phyloP scores from a whole-genome alignment of 2,329 filamentous ascomycete species.

The Phaeosphaeriaceae sp. region DNA sequence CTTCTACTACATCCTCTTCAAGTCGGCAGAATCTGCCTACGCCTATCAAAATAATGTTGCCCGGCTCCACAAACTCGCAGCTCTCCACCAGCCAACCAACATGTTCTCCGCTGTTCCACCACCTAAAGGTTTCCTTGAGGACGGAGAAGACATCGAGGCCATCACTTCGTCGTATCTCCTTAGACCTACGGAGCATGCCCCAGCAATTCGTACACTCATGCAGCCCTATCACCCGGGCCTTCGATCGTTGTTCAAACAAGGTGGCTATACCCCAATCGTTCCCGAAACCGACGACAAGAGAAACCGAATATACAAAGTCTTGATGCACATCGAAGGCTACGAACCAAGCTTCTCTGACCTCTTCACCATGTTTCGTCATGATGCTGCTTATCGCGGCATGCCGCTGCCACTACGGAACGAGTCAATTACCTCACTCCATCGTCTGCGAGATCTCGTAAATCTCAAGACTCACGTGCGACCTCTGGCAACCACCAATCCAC shows the following conservation, averaged over 20 bases:
- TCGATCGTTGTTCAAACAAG: conserved; percentile 35
- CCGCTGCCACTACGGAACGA: conserved; percentile 31
- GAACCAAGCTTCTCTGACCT: conserved; percentile 40
- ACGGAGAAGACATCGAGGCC: conserved; percentile 57
- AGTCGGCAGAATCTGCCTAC: conserved; percentile 64
- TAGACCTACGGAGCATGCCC: conserved; percentile 27
- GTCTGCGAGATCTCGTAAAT: conserved; percentile 41
- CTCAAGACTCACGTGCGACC: conserved; percentile 24
- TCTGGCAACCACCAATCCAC: conserved; percentile 27
- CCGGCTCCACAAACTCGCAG: conserved; percentile 60
- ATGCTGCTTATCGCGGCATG: conserved; percentile 46
- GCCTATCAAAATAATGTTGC: conserved; percentile 66
- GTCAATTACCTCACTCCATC: conserved; percentile 23
- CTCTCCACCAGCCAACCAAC: conserved; percentile 53
- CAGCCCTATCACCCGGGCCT: conserved; percentile 54
- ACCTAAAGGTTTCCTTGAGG: conserved; percentile 52
- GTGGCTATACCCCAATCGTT: conserved; percentile 44
- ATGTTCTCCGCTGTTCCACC: conserved; percentile 54
- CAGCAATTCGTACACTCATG: conserved; percentile 38
- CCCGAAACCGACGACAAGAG: conserved; percentile 21
- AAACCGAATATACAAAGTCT: conserved; percentile 37
- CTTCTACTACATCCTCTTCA: conserved; percentile 75
- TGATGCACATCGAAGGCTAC: conserved; percentile 45
- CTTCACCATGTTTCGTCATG: conserved; percentile 34
- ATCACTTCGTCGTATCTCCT: conserved; percentile 59